Percentiles rank a stretch among this genome's conserved stretches.
Evolutionary conservation across 2,329 filamentous ascomycete genomes (phyloP).

Genomic region (Microdochium nivale): DNA sequence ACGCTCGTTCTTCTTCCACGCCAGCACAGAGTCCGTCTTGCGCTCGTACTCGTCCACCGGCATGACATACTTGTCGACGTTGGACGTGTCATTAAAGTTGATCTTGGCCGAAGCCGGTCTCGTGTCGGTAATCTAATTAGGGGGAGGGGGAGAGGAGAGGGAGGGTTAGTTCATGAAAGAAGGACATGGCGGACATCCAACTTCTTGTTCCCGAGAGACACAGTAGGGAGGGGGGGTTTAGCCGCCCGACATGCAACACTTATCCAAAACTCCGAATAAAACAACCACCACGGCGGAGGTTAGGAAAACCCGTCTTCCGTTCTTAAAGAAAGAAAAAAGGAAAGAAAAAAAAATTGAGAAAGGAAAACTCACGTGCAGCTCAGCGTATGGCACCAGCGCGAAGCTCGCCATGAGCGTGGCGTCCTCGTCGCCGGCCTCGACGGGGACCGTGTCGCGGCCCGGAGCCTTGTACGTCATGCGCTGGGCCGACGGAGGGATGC

Average conservation of each 20-base stretch:
- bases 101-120: slow-evolving; percentile 66
- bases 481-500: slow-evolving; percentile 75
- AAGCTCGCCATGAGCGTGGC: slow-evolving; percentile 54
- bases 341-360: not conserved
- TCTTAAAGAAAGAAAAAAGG: not conserved
- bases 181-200: too few relatives aligned
- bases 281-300: too few relatives aligned
- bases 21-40: slow-evolving; percentile 79
- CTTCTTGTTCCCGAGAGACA: too few relatives aligned
- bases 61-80: slow-evolving; percentile 85
- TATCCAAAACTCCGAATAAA: too few relatives aligned
- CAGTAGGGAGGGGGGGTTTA: too few relatives aligned
- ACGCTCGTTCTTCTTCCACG: slow-evolving; percentile 92
- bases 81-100: slow-evolving; percentile 73
- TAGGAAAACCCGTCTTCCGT: too few relatives aligned
- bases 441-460: slow-evolving; percentile 49
- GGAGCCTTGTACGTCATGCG: slow-evolving; percentile 62
- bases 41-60: slow-evolving; percentile 79
- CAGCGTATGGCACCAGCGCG: slow-evolving; percentile 64
- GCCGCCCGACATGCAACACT: too few relatives aligned
- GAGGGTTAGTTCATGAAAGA: slow-evolving; percentile 11
- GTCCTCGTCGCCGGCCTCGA: slow-evolving; percentile 69
- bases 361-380: slow-evolving; percentile 62
- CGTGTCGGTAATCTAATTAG: slow-evolving; percentile 78
- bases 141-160: too few relatives aligned